Evolutionary conservation across 352 stramenopile species (phyloP).

Genomic region (Globisporangium spiculum): DNA sequence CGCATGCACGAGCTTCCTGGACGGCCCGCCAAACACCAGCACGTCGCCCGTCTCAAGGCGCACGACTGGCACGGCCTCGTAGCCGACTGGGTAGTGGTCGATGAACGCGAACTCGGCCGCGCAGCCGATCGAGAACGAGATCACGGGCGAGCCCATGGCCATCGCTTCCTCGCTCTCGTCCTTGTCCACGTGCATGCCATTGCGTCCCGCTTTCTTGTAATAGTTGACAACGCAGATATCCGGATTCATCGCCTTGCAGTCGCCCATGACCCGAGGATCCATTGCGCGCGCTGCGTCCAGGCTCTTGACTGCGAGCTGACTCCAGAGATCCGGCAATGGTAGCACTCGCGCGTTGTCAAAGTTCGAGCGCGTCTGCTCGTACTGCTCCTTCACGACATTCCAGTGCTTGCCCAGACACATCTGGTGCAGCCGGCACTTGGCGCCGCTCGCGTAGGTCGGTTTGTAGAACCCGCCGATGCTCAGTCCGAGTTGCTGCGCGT

Average conservation of each 20-base stretch:
- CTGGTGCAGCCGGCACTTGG: constrained; percentile 69
- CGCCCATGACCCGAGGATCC: constrained; percentile 47
- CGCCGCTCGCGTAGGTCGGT: constrained; percentile 64
- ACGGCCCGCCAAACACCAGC: constrained; percentile 66
- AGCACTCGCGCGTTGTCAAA: constrained; percentile 37
- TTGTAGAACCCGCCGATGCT: constrained; percentile 55
- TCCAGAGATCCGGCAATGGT: constrained; percentile 35
- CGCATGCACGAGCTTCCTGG: constrained; percentile 58
- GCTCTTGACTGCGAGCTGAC: constrained; percentile 32
- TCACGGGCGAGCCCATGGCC: constrained; percentile 56
- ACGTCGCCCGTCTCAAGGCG: constrained; percentile 63
- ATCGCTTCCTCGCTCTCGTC: constrained; percentile 62
- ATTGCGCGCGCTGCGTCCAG: constrained; percentile 31
- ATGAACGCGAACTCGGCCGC: constrained; percentile 68
- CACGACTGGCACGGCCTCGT: constrained; percentile 56
- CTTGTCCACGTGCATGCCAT: constrained; percentile 76
- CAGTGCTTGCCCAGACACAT: constrained; percentile 72
- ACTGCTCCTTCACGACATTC: constrained; percentile 71
- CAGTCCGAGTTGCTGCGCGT: constrained; percentile 44
- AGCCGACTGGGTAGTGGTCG: constrained; percentile 48
- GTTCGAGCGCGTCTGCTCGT: constrained; percentile 57
- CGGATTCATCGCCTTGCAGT: constrained; percentile 36
- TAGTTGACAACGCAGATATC: constrained; percentile 79
- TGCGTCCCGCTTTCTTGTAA: constrained; percentile 71
- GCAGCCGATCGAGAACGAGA: constrained; percentile 69